Conservation (phyloP, 164 flowering plant species). For the Tinospora cordifolia region DNA sequence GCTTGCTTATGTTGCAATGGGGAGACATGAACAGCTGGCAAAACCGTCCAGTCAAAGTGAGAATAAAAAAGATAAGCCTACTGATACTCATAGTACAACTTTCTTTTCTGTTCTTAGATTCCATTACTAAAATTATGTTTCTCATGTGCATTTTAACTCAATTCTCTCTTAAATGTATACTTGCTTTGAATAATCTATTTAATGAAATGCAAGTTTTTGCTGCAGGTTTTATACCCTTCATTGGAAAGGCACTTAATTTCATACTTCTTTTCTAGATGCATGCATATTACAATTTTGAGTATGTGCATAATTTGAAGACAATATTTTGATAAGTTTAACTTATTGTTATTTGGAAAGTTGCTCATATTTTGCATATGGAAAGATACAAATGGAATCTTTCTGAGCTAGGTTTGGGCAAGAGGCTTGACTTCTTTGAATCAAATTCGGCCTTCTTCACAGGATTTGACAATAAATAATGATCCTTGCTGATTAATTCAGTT, state of each 20-base stretch:
- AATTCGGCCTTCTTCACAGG: constrained; percentile 96
- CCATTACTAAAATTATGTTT: neutral
- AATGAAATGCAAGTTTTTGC: constrained; percentile 56
- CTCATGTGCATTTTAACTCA: neutral
- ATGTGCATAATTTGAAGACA: constrained; percentile 24
- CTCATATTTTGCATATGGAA: constrained; percentile 6
- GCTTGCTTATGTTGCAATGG: constrained; percentile 63
- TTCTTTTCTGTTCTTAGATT: neutral
- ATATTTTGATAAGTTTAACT: constrained; percentile 2
- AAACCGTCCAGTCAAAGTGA: constrained; percentile 34
- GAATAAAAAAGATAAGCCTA: constrained; percentile 33
- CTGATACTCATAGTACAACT: constrained; percentile 24
- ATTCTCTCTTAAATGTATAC: neutral
- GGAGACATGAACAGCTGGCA: constrained; percentile 18
- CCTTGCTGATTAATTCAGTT: neutral
- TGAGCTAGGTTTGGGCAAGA: constrained; percentile 59
- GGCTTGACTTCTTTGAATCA: constrained; percentile 86
- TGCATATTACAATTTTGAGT: constrained; percentile 96
- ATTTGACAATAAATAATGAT: constrained; percentile 69
- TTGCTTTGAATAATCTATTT: neutral
- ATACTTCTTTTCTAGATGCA: constrained; percentile 93
- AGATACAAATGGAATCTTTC: constrained; percentile 96
- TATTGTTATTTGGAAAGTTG: constrained; percentile 7
- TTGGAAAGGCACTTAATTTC: constrained; percentile 78
- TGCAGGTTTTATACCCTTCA: constrained; percentile 61